Conservation (phyloP, 192 early-diverging fungal species). For the Gamsiella multidivaricata region DNA sequence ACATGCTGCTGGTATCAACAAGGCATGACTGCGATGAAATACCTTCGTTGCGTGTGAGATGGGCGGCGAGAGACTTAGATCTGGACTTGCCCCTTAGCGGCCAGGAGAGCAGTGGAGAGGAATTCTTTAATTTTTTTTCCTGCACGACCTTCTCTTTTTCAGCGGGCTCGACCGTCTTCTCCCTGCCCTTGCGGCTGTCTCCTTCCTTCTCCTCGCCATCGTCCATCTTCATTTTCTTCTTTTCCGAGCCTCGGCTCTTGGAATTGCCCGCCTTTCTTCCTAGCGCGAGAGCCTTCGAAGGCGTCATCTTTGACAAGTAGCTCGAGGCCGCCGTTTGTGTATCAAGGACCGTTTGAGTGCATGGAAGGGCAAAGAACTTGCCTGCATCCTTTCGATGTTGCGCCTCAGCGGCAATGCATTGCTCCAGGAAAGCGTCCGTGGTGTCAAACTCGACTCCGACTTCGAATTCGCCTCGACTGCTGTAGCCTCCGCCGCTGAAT, state of each 20-base stretch:
- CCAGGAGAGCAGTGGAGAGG: slow-evolving; percentile 15
- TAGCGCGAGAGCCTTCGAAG: slow-evolving; percentile 12
- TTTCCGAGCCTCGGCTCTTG: neutral
- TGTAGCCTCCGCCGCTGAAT: slow-evolving; percentile 27
- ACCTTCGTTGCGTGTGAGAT: neutral
- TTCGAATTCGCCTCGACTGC: slow-evolving; percentile 45
- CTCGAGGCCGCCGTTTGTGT: neutral
- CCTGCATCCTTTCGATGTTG: slow-evolving; percentile 47
- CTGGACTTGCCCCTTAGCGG: slow-evolving; percentile 11
- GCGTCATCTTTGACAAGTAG: neutral
- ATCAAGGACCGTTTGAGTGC: neutral
- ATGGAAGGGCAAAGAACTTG: slow-evolving; percentile 47
- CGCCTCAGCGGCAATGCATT: slow-evolving; percentile 36
- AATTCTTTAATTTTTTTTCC: neutral
- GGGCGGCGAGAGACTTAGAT: slow-evolving; percentile 5
- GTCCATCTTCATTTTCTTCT: neutral
- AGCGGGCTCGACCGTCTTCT: neutral
- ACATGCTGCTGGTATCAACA: neutral
- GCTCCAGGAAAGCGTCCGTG: slow-evolving; percentile 38
- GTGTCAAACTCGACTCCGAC: slow-evolving; percentile 48
- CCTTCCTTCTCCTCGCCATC: neutral
- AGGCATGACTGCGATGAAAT: neutral
- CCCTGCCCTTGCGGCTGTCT: neutral
- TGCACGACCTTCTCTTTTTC: neutral
- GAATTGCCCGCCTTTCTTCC: slow-evolving; percentile 8